Evolutionary conservation across 208 protist species (phyloP).

Genomic region (Trypanosoma conorhini): DNA sequence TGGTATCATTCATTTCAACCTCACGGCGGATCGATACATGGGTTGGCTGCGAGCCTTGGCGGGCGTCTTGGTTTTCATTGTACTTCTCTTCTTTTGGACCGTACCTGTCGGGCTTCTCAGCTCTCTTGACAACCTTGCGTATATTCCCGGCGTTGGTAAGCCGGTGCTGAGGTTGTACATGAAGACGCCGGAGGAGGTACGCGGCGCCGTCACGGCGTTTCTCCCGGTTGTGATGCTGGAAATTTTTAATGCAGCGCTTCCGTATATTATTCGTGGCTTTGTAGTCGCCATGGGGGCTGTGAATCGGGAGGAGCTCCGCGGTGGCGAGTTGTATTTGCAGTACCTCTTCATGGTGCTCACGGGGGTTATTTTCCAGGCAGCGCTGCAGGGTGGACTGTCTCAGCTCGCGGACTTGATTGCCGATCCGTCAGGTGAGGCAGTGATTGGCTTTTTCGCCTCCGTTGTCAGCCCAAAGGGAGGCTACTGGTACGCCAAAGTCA

Average conservation of each 20-base stretch:
- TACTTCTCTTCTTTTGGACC: conserved; percentile 68
- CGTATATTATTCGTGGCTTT: conserved; percentile 64
- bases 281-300: conserved; percentile 74
- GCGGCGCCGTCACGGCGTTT: conserved; percentile 51
- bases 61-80: conserved; percentile 48
- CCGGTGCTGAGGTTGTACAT: conserved; percentile 36
- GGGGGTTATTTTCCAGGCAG: conserved; percentile 81
- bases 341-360: conserved; percentile 90
- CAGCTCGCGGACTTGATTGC: conserved; percentile 50
- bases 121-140: conserved; percentile 67
- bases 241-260: conserved; percentile 74
- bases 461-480: conserved; percentile 69
- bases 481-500: conserved; percentile 87
- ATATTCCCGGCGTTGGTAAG: conserved; percentile 47
- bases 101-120: conserved; percentile 77
- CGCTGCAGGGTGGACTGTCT: conserved; percentile 67
- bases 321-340: conserved; percentile 70
- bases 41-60: conserved; percentile 49
- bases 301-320: conserved; percentile 56
- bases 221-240: conserved; percentile 68
- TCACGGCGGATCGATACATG: conserved; percentile 43
- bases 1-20: conserved; percentile 65
- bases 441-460: conserved; percentile 65
- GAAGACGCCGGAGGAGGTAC: conserved; percentile 44
- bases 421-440: conserved; percentile 31